Conservation (phyloP, 768 basidiomycete species). For the Podaxis sp. region DNA sequence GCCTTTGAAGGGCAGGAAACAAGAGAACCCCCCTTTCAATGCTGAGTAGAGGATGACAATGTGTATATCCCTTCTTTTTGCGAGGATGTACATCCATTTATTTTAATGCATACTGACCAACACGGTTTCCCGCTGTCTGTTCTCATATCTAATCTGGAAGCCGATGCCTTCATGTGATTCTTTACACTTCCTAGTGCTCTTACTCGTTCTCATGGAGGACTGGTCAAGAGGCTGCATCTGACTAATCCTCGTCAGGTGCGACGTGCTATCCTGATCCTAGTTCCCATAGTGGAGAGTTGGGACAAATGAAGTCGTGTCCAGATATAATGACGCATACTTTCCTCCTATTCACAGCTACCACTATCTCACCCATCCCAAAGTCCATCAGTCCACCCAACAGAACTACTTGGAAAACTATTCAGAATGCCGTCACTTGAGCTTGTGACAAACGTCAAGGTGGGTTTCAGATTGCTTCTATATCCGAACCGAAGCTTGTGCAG, state of each 20-base stretch:
- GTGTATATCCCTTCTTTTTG: not conserved
- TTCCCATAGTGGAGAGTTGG: not conserved
- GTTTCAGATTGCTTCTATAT: not conserved
- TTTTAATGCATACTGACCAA: not conserved
- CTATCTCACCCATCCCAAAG: not conserved
- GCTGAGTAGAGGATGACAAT: conserved; percentile 26
- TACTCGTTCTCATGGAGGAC: not conserved
- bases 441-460: conserved; percentile 39
- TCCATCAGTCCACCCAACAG: not conserved
- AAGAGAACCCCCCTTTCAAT: conserved; percentile 57
- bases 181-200: too few relatives aligned
- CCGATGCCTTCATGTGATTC: not conserved
- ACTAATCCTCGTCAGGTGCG: not conserved
- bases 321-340: not conserved
- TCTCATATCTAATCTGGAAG: too few relatives aligned
- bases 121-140: not conserved
- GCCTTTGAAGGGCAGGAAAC: conserved; percentile 59
- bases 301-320: not conserved
- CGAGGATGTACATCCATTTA: not conserved
- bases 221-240: not conserved
- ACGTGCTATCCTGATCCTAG: not conserved
- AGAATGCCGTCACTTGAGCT: conserved; percentile 40
- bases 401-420: not conserved
- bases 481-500: not conserved
- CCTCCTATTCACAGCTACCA: not conserved